phyloP scores from a whole-genome alignment of 73 alveolate species.

The Halteria grandinella region DNA sequence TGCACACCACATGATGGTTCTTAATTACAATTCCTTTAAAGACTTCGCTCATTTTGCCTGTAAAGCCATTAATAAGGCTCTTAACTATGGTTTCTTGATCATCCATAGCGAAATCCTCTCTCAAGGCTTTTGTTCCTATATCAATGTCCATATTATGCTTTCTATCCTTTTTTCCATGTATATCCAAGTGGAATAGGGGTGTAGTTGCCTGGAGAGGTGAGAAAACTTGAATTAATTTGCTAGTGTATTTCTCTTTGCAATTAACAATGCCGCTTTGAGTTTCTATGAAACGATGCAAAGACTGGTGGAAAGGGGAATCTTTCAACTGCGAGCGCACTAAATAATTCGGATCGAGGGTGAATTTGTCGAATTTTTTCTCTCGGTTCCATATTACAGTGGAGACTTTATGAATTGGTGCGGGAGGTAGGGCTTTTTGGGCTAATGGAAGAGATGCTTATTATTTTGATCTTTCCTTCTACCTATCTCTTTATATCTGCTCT shows the following conservation, averaged over 20 bases:
- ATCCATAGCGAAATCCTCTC: neutral
- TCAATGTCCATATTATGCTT: neutral
- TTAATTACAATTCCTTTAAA: neutral
- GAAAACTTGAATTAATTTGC: neutral
- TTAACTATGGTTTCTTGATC: neutral
- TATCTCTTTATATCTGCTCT: neutral
- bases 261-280: no score
- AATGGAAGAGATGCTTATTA: no score
- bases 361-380: neutral
- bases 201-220: neutral
- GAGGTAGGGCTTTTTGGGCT: no score
- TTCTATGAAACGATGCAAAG: neutral
- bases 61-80: neutral
- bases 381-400: neutral
- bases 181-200: neutral
- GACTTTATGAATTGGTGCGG: no score
- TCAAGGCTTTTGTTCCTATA: neutral
- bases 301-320: neutral
- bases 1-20: neutral
- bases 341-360: conserved; percentile 5
- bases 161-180: conserved; percentile 8
- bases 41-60: neutral
- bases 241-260: no score
- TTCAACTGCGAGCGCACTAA: neutral
- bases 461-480: neutral